phyloP scores from a whole-genome alignment of 805 yeast genomes.

The Wickerhamiella musiphila region DNA sequence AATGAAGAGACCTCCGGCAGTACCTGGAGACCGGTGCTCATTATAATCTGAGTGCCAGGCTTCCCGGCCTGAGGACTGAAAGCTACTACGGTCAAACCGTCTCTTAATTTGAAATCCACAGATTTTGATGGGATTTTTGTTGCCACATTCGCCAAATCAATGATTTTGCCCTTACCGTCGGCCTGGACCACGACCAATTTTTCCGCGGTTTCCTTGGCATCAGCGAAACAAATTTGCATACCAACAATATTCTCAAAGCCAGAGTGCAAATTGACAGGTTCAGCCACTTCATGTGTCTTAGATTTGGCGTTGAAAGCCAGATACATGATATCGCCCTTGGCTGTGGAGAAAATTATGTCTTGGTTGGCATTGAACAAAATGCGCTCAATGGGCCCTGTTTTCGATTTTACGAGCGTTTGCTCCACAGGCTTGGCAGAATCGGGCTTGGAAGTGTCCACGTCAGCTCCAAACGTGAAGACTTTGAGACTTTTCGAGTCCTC shows the following conservation, averaged over 20 bases:
- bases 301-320: too few species aligned
- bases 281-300: too few species aligned
- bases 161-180: conserved; percentile 18
- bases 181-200: conserved; percentile 19
- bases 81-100: conserved; percentile 5
- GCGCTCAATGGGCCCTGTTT: conserved; percentile 17
- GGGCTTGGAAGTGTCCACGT: conserved; percentile 66
- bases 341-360: too few species aligned
- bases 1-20: conserved; percentile 33
- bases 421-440: conserved; percentile 48
- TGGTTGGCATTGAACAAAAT: too few species aligned
- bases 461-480: conserved; percentile 43
- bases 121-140: conserved; percentile 5
- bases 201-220: conserved; percentile 3
- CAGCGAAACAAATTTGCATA: too few species aligned
- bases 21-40: conserved; percentile 75
- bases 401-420: conserved; percentile 23
- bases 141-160: conserved; percentile 17
- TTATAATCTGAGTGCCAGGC: conserved; percentile 40
- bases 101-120: conserved; percentile 2
- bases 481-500: conserved; percentile 36
- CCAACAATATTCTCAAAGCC: too few species aligned
- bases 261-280: too few species aligned
- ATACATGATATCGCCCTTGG: too few species aligned
- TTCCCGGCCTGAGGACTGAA: conserved; percentile 31